These are phyloP conservation scores for Citrus sp. DNA, from an alignment of 345 rosid genomes.

Conservation along the genomic window DNA sequence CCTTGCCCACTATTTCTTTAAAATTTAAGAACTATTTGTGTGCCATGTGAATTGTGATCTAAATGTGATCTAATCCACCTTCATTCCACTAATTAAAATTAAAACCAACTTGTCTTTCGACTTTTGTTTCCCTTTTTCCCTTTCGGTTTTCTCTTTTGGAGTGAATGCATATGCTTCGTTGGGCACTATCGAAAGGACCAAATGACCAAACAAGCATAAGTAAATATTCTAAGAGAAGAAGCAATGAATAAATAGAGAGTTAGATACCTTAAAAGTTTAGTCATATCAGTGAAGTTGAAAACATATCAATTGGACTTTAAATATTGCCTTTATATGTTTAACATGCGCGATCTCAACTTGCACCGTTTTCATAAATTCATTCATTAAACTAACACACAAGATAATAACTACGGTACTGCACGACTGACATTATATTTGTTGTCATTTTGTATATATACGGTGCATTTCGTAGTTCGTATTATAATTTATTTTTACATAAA, in stretches of 20 bases:
- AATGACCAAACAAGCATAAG: not conserved
- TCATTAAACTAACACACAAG: no score
- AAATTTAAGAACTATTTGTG: not conserved
- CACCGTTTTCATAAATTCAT: no score
- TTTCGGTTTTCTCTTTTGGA: not conserved
- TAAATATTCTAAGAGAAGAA: not conserved
- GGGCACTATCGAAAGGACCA: not conserved
- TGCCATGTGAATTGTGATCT: not conserved
- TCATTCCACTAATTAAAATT: not conserved
- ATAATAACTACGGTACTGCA: no score
- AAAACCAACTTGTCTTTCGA: conserved; percentile 12
- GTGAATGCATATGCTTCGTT: no score
- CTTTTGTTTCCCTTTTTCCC: not conserved
- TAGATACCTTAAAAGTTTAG: not conserved
- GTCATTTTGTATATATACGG: no score
- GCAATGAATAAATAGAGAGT: not conserved
- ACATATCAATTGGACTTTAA: no score
- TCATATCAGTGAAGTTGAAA: not conserved
- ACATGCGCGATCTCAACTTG: no score
- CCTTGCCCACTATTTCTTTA: no score
- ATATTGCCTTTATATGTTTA: no score
- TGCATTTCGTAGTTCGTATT: no score
- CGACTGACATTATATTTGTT: no score
- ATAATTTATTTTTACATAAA: no score
- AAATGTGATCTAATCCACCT: not conserved